Base-by-base conservation (phyloP, 169 alveolate genomes). In the Eimeria acervulina region DNA sequence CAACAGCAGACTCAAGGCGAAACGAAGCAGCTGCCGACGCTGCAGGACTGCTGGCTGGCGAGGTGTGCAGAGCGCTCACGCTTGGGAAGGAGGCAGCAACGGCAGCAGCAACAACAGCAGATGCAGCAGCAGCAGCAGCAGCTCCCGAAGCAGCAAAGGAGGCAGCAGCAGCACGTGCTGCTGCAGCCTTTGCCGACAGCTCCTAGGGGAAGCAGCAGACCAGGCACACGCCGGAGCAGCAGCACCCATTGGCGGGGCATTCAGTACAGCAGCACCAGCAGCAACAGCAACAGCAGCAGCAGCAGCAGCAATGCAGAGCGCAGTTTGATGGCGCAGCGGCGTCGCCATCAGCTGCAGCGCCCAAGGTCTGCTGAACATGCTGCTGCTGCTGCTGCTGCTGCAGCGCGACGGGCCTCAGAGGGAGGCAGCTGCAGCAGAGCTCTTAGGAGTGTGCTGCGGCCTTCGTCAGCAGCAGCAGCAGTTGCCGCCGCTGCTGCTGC, bases 31-130 rank as follows among this genome's bases (percentile, higher is more conserved):
- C 52, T 36, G 80, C 72, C 63, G 33, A 55, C 92, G 51, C 92
- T 84, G 72, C 92, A 84, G 76, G 78, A 84, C 5, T 84, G 92
- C 92, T 84, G 92, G 92, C 92, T 84, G 38, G 55, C 80, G 10
- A 2, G 38, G 59, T 55, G 55, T 55, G 76, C 92, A 13, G 23
- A 47, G 21, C 87, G 59, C 17, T 33, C 55, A 21, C 44, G 12
- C n/a, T 26, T 26, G 70, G 90, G 44, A 26, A n/a, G 59, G 70
- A 47, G 40, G 70, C 72, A 47, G 90, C 66, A 47, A 70, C 61
- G 47, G 90, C 90, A 80, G 59, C 70, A 47, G 40, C 61, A 47
- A 70, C 78, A 84, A 59, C 76, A 84, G 92, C 92, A 44, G 76
- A 76, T 33, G 76, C 78, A 55, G 38, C 78, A 55, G 74, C 91